Percentiles rank a stretch among this genome's conserved stretches.
Evolutionary conservation across 495 filamentous ascomycete genomes (phyloP).

Genomic region (Cercophora sp.): DNA sequence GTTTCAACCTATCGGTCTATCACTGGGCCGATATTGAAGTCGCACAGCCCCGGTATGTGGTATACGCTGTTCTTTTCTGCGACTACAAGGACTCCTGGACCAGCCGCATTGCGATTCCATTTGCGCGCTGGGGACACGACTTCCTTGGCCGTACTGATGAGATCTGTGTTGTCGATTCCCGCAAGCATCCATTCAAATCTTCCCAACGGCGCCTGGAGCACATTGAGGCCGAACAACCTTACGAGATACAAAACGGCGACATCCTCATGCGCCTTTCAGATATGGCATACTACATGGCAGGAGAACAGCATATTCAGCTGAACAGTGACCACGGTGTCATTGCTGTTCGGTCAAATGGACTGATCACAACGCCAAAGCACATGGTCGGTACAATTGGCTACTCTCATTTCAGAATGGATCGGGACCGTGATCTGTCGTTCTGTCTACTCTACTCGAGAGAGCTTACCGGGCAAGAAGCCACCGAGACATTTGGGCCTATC

Average conservation of each 20-base stretch:
- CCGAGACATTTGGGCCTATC: neutral
- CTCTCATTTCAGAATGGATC: neutral
- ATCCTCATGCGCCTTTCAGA: neutral
- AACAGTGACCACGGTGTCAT: neutral
- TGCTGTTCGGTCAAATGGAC: too few species aligned
- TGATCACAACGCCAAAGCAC: neutral
- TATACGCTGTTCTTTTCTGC: neutral
- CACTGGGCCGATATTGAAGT: neutral
- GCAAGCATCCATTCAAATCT: too few species aligned
- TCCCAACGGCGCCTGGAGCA: too few species aligned
- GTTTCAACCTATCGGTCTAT: neutral
- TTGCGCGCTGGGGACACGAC: neutral
- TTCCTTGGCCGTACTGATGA: neutral
- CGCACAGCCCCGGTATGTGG: neutral
- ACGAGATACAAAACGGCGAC: neutral
- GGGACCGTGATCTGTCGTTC: too few species aligned
- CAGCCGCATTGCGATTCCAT: neutral
- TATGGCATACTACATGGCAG: neutral
- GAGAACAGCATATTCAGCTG: too few species aligned
- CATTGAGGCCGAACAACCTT: neutral
- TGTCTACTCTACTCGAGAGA: neutral
- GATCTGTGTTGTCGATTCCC: neutral
- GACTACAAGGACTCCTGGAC: neutral
- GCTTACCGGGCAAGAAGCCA: neutral
- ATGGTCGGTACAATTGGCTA: neutral